phyloP scores from a whole-genome alignment of 164 flowering plant genomes.

The Chloranthus sessilifolius region DNA sequence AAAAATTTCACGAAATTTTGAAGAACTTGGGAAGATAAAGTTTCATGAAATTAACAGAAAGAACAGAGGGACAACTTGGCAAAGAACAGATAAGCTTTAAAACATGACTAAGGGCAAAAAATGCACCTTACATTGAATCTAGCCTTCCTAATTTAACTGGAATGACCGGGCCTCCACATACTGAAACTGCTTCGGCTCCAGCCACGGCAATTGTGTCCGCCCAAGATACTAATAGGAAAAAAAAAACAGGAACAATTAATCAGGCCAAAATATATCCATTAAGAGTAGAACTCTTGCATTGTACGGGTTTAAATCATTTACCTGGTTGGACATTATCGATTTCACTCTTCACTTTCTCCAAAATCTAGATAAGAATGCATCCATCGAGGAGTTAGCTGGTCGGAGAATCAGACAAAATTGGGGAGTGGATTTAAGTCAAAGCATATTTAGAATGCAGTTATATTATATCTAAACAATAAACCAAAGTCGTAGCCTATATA shows the following conservation, averaged over 20 bases:
- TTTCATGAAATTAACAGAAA: no score
- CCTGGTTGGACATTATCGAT: conserved; percentile 56
- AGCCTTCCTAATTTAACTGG: conserved; percentile 68
- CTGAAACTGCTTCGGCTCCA: conserved; percentile 86
- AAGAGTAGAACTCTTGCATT: background rate
- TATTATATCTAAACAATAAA: no score
- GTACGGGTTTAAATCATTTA: conserved; percentile 17
- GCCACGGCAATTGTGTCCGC: conserved; percentile 86
- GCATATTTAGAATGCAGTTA: no score
- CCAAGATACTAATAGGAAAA: conserved; percentile 58
- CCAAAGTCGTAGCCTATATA: background rate
- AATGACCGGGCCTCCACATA: conserved; percentile 87
- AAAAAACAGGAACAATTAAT: background rate
- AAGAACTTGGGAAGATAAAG: background rate
- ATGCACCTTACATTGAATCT: conserved; percentile 56
- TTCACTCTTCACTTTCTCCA: conserved; percentile 66
- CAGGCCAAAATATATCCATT: background rate
- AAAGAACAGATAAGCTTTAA: no score
- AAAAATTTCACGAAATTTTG: background rate
- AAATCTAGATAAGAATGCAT: conserved; percentile 49
- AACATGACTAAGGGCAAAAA: background rate
- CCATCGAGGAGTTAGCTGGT: conserved; percentile 32
- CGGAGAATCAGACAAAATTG: no score
- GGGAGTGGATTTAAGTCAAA: no score
- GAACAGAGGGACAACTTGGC: no score